Evolutionary conservation across 1,284 basidiomycete species (phyloP).

Genomic region (Mrakiaceae sp.): DNA sequence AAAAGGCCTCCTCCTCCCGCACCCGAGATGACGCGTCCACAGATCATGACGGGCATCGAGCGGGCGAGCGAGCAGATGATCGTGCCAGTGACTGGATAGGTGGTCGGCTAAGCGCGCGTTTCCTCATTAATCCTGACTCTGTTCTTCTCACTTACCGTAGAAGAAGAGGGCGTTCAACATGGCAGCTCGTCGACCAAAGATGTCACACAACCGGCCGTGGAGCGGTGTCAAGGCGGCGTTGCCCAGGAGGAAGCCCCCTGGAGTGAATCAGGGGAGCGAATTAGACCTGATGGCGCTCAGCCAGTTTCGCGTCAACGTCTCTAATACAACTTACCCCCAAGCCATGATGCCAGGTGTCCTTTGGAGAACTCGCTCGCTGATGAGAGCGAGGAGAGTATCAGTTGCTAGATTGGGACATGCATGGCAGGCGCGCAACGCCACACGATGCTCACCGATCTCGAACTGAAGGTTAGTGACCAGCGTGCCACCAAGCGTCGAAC

Average conservation of each 20-base stretch:
- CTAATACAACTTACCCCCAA: no score
- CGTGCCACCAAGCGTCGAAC: no score
- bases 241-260: constrained; percentile 24
- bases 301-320: not conserved
- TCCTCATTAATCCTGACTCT: no score
- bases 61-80: constrained; percentile 23
- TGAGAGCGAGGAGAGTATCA: no score
- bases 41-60: constrained; percentile 21
- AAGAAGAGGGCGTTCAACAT: constrained; percentile 19
- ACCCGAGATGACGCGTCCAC: constrained; percentile 22
- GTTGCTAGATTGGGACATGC: no score
- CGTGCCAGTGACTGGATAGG: constrained; percentile 19
- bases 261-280: no score
- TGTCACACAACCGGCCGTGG: constrained; percentile 23
- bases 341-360: no score
- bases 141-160: not conserved
- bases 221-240: constrained; percentile 27
- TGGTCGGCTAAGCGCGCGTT: no score
- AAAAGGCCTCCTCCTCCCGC: constrained; percentile 25
- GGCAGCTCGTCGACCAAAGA: constrained; percentile 23
- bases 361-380: no score
- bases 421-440: no score
- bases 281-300: not conserved
- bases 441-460: no score
- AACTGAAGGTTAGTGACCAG: no score